Percentiles rank a stretch among this genome's conserved stretches.
These are phyloP conservation scores for Fusarium continuum DNA, from an alignment of 2,329 filamentous ascomycete species.

Conservation along the genomic window DNA sequence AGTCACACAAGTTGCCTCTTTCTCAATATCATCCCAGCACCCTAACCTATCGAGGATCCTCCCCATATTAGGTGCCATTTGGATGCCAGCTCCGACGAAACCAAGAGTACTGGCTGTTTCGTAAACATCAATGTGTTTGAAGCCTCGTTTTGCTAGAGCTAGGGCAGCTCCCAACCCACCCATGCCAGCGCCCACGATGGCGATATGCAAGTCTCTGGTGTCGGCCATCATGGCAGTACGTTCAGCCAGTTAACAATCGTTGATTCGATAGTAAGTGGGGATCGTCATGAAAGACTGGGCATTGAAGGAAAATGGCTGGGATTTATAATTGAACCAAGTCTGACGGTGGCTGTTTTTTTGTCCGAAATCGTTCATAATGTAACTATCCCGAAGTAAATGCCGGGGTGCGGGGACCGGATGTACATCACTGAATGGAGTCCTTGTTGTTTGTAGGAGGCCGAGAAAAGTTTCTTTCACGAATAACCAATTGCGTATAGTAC, in stretches of 20 bases:
- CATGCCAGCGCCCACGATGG: conserved; percentile 48
- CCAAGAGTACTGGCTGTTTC: conserved; percentile 39
- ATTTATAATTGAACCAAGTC: not conserved
- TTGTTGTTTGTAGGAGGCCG: not conserved
- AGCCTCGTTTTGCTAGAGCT: conserved; percentile 46
- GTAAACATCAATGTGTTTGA: conserved; percentile 42
- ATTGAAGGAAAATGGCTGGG: not conserved
- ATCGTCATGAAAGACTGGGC: not conserved
- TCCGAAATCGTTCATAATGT: conserved; percentile 14
- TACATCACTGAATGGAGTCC: conserved; percentile 14
- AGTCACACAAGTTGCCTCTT: conserved; percentile 38
- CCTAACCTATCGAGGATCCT: conserved; percentile 77
- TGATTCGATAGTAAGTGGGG: not conserved
- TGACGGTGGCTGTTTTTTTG: conserved; percentile 27
- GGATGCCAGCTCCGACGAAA: conserved; percentile 80
- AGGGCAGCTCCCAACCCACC: conserved; percentile 54
- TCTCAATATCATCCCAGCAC: conserved; percentile 72
- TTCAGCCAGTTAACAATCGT: no score
- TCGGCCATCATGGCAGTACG: conserved; percentile 22
- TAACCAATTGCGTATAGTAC: not conserved
- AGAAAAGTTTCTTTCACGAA: not conserved
- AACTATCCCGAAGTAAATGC: conserved; percentile 34
- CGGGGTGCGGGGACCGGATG: conserved; percentile 31
- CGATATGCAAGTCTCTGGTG: conserved; percentile 34
- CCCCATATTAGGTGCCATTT: conserved; percentile 84